Evolutionary conservation across 192 early-diverging fungal genomes (phyloP), one percentile per base, ranked within the genome.

Genomic region (Linnemannia exigua): DNA sequence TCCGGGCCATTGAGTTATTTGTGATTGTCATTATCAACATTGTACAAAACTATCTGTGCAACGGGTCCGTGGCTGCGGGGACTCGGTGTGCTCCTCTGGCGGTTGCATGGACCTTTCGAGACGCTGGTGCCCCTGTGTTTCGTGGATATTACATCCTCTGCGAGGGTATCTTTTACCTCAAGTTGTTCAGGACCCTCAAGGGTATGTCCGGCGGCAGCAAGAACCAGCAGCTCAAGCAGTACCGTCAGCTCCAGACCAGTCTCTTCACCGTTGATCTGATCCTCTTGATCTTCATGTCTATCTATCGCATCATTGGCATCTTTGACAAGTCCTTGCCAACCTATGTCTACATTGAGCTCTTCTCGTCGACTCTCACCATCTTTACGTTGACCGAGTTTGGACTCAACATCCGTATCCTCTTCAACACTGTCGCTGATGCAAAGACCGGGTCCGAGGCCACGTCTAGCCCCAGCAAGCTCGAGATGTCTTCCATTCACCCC

Each of bases 351-450:
- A 76, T 72, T 5, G 87, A 88, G 38, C 51, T 88, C 20, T 82
- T 88, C 51, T 82, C 80, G 35, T 81, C 87, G 14, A 82, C 87
- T 0, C 72, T 88, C 58, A 88, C 87, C 3, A 82, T 88, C 50
- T 88, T 88, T 44, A 82, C 71, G 28, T 31, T 88, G 35, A 88
- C 87, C 9, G 87, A 88, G 48, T 88, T 88, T 76, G 87, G 87
- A 8, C 70, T 88, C 31, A 88, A 81, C 47, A 88, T 88, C 41
- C 87, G 80, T 0, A 76, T 79, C 44, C 36, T 88, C 11, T 88
- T 88, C 61, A 75, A 79, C 36, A 78, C 80, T 3, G 73, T 82
- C 19, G 68, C 74, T 12, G 73, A 75, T 11, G 69, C 80, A 0
- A 88, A 72, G 52, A 50, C 74, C 28, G 41, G n/a, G 0, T 74